A percentile compares a stretch with the other conserved stretches of the same genome.
Evolutionary conservation across 768 basidiomycete species (phyloP).

Genomic region (Mycena alexandri): DNA sequence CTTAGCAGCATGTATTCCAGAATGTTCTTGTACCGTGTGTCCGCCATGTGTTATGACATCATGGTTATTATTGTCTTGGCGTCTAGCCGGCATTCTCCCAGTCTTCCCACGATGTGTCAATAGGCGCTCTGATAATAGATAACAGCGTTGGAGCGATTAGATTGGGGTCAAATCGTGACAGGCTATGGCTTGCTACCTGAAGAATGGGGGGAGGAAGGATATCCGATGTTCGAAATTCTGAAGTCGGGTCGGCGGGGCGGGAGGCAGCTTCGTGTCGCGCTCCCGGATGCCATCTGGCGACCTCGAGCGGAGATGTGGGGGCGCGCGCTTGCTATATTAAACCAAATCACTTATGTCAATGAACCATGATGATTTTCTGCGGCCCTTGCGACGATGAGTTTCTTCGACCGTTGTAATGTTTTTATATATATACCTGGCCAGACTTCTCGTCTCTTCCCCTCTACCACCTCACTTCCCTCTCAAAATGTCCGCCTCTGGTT

Average conservation of each 20-base stretch:
- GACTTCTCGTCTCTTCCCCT: background rate
- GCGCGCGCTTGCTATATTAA: constrained; percentile 26
- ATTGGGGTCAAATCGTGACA: too few relatives aligned
- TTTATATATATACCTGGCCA: background rate
- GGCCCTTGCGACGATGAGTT: background rate
- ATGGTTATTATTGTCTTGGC: too few relatives aligned
- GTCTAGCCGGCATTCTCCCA: too few relatives aligned
- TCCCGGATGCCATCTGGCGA: constrained; percentile 35
- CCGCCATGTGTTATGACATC: too few relatives aligned
- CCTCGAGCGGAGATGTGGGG: constrained; percentile 35
- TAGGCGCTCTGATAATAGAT: too few relatives aligned
- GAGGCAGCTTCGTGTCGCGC: constrained; percentile 24
- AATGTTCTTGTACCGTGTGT: too few relatives aligned
- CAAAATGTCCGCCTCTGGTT: background rate
- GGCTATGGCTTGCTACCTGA: constrained; percentile 29
- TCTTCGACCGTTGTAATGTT: background rate
- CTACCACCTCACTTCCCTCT: background rate
- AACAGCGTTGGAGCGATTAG: too few relatives aligned
- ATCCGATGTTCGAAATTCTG: constrained; percentile 29
- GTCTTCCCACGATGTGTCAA: too few relatives aligned
- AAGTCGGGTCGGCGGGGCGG: constrained; percentile 20
- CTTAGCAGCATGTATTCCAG: too few relatives aligned
- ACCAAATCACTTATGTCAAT: constrained; percentile 8
- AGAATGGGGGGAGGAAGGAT: constrained; percentile 37
- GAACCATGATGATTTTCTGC: background rate